Evolutionary conservation across 2,329 filamentous ascomycete genomes (phyloP), one percentile per base, ranked within the genome.

Genomic region (Penicillium polonicum): DNA sequence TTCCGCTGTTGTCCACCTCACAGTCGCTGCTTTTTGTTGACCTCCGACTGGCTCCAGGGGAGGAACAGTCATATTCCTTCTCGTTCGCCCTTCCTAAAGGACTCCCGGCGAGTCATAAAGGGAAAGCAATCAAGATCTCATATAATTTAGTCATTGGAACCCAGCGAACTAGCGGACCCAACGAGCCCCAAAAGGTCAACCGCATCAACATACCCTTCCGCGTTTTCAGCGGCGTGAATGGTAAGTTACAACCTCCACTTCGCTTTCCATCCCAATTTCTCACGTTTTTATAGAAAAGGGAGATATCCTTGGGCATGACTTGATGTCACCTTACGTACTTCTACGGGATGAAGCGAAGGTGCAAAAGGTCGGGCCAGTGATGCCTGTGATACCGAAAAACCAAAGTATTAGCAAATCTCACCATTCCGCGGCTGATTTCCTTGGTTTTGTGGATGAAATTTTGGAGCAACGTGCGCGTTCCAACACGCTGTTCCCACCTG

Each of bases 21-120:
- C 94, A 97, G 76, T 96, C 92, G 2, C 91, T 99, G 60, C 79
- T 99, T 13, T 99, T 99, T 73, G 94, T 99, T 52, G 92, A 99
- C 73, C 79, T 99, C 55, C 87, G 89, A 66, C 83, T 99, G 23
- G 88, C 84, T 7, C 92, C 94, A 0, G 94, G 93, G 1, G 92
- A 99, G 76, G 95, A 91, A 73, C 88, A 85, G 66, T 89, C 87
- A 48, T 99, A 89, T 69, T 90, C 89, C 49, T 99, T 97, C 73
- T 84, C 86, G 1, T 97, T 97, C 72, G 88, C 84, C 44, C 78
- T 99, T 53, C 94, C 94, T 0, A 88, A 87, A 68, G 93, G 93
- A 0, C 77, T 99, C n/a, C 94, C 94, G 23, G 93, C 94, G 7
- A 91, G 87, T 15, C 91, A 97, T 72, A 89, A 89, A 66, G 94